Evolutionary conservation across 176 grass and related monocot species (phyloP), one percentile per base, ranked within the genome.

Genomic region (Oryza glaberrima): DNA sequence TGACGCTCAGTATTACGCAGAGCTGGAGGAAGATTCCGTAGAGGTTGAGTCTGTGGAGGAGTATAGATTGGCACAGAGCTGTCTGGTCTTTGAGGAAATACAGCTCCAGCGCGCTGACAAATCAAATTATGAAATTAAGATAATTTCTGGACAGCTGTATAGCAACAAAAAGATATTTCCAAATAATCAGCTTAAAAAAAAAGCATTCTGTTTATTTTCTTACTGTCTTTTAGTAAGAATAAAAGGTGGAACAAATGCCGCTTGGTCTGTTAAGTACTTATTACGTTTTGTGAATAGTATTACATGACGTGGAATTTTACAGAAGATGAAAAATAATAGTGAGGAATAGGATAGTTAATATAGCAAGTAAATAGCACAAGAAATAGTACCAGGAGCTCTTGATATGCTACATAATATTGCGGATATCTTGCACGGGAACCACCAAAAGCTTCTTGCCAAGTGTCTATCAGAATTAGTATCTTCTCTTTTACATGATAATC

Each of bases 401-500:
- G 96, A 75, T 98, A 98, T 77, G 93, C 85, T 12, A 65, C 80
- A 84, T 94, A 94, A 77, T 95, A 98, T 79, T 95, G 89, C 6
- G 93, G 93, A 89, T 94, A 94, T 94, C 92, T 94, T 90, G 90
- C 91, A 48, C 77, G 87, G 40, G 91, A 75, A 84, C 96, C 96
- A 56, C 96, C 96, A 90, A 98, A 98, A 90, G 96, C 91, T 92
- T 98, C 96, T 95, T 98, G 93, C 96, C 96, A 98, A 79, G 85
- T 94, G 72, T 98, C 91, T 87, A 98, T 89, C 63, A 95, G 83
- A 81, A 83, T 77, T 71, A 94, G 77, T 83, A 92, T 88, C 85
- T 92, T 92, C 69, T 86, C 88, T 76, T 89, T 89, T 40, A 92
- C 88, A 65, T 86, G 84, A 83, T 89, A 89, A 64, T 92, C 84